These are phyloP conservation scores for Candida takata DNA, from an alignment of 805 yeast species.

Conservation along the genomic window DNA sequence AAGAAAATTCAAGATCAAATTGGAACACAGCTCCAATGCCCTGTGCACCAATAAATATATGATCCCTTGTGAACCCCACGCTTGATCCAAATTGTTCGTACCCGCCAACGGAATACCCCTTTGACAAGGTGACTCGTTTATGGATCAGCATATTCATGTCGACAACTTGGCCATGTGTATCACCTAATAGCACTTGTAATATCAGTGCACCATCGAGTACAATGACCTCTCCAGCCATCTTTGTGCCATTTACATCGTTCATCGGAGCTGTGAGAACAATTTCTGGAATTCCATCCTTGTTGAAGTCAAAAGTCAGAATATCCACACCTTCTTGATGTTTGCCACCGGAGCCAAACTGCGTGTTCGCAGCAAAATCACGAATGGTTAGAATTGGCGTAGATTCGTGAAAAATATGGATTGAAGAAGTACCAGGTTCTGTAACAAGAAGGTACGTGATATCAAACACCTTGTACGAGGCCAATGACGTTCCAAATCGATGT, in stretches of 20 bases:
- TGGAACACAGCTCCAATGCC: constrained; percentile 33
- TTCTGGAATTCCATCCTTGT: constrained; percentile 34
- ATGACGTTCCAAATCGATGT: constrained; percentile 36
- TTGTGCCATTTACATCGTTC: constrained; percentile 25
- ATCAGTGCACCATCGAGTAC: constrained; percentile 26
- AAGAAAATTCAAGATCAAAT: constrained; percentile 19
- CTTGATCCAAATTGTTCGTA: constrained; percentile 39
- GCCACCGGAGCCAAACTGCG: constrained; percentile 33
- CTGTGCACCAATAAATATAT: constrained; percentile 31
- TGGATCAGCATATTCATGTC: constrained; percentile 6
- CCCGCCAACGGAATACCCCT: constrained; percentile 9
- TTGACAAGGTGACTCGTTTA: constrained; percentile 14
- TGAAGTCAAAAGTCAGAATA: constrained; percentile 27
- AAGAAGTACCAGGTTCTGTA: constrained; percentile 46
- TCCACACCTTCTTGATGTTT: constrained; percentile 35
- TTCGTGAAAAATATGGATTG: constrained; percentile 31
- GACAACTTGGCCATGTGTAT: constrained; percentile 2
- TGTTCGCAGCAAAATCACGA: constrained; percentile 20
- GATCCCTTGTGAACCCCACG: constrained; percentile 23
- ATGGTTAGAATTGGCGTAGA: constrained; percentile 22
- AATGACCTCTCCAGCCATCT: constrained; percentile 32
- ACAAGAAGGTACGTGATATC: constrained; percentile 34
- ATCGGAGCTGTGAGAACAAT: constrained; percentile 39
- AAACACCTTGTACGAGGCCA: constrained; percentile 25
- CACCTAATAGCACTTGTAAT: constrained; percentile 5